Conservation (phyloP, 2,329 filamentous ascomycete species). For the Colletotrichum sp. region DNA sequence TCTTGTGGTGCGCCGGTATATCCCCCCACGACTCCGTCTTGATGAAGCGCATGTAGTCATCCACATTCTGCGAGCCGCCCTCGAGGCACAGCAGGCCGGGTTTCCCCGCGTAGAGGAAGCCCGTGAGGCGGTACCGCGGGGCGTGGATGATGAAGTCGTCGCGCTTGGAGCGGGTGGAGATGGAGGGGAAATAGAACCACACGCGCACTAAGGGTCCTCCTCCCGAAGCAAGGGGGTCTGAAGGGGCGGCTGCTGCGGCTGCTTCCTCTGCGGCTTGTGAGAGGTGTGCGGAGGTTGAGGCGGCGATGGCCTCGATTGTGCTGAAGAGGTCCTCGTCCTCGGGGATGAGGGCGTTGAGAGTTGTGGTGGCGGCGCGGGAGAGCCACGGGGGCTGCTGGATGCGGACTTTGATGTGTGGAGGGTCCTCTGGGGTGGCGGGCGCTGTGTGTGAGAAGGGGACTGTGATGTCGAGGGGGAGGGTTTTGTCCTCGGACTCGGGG, state of each 20-base stretch:
- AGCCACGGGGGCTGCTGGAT: slow-evolving; percentile 57
- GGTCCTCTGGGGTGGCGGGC: slow-evolving; percentile 26
- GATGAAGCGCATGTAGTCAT: slow-evolving; percentile 67
- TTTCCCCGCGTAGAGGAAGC: slow-evolving; percentile 65
- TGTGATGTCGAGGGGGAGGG: slow-evolving; percentile 37
- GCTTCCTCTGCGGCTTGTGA: slow-evolving; percentile 25
- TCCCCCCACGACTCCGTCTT: slow-evolving; percentile 69
- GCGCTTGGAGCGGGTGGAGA: slow-evolving; percentile 63
- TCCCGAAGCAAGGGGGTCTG: not conserved
- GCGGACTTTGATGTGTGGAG: slow-evolving; percentile 44
- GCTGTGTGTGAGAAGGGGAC: slow-evolving; percentile 33
- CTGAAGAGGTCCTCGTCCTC: slow-evolving; percentile 46
- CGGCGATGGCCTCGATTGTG: slow-evolving; percentile 48
- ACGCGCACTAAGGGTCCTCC: slow-evolving; percentile 47
- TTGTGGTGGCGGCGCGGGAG: slow-evolving; percentile 49
- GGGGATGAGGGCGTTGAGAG: slow-evolving; percentile 43
- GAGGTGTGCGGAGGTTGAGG: slow-evolving; percentile 35
- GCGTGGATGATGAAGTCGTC: slow-evolving; percentile 61
- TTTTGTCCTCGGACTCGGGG: slow-evolving; percentile 15
- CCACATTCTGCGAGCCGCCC: slow-evolving; percentile 50
- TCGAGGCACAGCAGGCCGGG: slow-evolving; percentile 60
- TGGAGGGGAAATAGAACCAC: slow-evolving; percentile 69
- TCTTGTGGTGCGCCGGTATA: slow-evolving; percentile 66
- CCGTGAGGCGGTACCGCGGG: slow-evolving; percentile 56
- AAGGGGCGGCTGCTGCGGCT: not conserved